A percentile compares a stretch with the other conserved stretches of the same genome.
Evolutionary conservation across 768 basidiomycete species (phyloP).

Genomic region (Paxillus involutus): DNA sequence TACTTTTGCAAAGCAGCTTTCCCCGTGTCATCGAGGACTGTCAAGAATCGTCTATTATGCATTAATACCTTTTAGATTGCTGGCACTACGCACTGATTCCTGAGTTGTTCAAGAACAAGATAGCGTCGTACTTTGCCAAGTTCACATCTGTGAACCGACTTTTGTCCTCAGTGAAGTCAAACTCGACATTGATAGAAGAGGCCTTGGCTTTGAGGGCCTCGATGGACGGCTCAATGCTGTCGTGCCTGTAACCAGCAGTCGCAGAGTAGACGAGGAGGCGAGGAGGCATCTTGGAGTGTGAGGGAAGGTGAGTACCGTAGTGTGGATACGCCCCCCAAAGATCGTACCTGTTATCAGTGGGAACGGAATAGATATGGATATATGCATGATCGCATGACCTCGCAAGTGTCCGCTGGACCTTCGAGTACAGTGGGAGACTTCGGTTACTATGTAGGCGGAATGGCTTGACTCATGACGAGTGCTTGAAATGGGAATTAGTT

Average conservation of each 20-base stretch:
- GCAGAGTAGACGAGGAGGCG: conserved; percentile 60
- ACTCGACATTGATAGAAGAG: conserved; percentile 47
- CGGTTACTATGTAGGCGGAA: too few relatives aligned
- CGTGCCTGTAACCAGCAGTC: conserved; percentile 65
- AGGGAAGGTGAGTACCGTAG: neutral
- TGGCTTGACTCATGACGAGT: too few relatives aligned
- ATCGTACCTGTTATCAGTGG: neutral
- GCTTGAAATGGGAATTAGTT: neutral
- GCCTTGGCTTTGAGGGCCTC: conserved; percentile 49
- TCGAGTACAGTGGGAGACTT: too few relatives aligned
- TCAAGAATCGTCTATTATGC: neutral
- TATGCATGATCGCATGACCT: too few relatives aligned
- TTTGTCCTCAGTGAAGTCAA: conserved; percentile 67
- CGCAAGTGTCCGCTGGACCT: too few relatives aligned
- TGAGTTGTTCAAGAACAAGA: conserved; percentile 69
- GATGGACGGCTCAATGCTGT: conserved; percentile 73
- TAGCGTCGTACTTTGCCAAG: conserved; percentile 57
- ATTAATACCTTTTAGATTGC: neutral
- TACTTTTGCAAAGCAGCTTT: conserved; percentile 64
- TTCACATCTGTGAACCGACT: conserved; percentile 53
- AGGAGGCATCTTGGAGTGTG: conserved; percentile 21
- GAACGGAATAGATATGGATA: neutral
- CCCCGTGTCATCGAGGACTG: conserved; percentile 58
- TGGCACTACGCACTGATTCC: conserved; percentile 55
- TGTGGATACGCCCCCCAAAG: neutral